phyloP scores from a whole-genome alignment of 208 protist genomes.

The Hexamita inflata region DNA sequence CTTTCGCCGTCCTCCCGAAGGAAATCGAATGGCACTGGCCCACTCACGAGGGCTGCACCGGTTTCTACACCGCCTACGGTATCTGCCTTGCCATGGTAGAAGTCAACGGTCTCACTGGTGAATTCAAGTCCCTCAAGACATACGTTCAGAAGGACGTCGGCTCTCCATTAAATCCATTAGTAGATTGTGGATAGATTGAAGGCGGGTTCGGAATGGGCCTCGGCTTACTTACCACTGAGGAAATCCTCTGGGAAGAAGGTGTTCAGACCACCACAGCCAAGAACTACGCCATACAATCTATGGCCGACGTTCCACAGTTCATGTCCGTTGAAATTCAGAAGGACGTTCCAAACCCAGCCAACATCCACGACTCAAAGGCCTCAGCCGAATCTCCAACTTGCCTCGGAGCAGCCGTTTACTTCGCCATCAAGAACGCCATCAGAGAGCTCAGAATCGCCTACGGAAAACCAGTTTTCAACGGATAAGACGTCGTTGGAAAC shows the following conservation, averaged over 20 bases:
- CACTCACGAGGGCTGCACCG: constrained; percentile 35
- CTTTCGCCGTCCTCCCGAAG: constrained; percentile 9
- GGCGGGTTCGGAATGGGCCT: constrained; percentile 59
- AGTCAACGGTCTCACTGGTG: constrained; percentile 55
- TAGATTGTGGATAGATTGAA: constrained; percentile 64
- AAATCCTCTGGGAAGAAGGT: constrained; percentile 42
- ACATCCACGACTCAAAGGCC: constrained; percentile 46
- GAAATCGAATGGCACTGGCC: constrained; percentile 1
- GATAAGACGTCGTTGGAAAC: too few relatives aligned
- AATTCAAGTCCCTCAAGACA: constrained; percentile 36
- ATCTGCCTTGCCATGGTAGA: constrained; percentile 49
- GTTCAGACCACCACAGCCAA: constrained; percentile 10
- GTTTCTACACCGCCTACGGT: constrained; percentile 57
- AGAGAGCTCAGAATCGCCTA: constrained; percentile 42
- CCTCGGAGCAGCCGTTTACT: constrained; percentile 53
- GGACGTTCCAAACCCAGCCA: constrained; percentile 43
- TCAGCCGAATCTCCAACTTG: constrained; percentile 68
- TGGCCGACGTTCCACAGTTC: constrained; percentile 56
- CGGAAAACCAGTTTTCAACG: background rate
- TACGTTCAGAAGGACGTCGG: constrained; percentile 58
- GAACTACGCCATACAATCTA: constrained; percentile 55
- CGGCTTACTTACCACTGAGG: constrained; percentile 50
- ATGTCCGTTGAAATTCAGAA: constrained; percentile 57
- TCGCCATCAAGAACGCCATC: constrained; percentile 63
- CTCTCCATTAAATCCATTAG: constrained; percentile 49